Base-by-base conservation (phyloP, 2,329 filamentous ascomycete species). In the Scedosporium apiospermum region DNA sequence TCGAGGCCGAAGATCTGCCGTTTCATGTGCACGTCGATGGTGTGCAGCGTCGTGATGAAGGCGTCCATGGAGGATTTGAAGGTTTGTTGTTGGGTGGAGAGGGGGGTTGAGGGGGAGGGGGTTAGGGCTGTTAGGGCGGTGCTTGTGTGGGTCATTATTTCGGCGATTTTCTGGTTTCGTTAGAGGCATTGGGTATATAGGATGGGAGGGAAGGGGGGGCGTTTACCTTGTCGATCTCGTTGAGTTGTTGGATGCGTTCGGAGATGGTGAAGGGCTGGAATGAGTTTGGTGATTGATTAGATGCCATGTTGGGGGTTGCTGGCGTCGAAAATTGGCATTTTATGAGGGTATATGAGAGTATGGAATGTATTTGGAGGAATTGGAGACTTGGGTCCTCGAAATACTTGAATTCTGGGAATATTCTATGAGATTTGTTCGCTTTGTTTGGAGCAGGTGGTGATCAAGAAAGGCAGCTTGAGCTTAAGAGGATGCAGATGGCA, bases 191-290 rank as follows among this genome's bases (percentile, higher is more conserved):
- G 38, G 61, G 41, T 62, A 46, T 27, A 51, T 57, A 26, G 34
- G 57, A 58, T 5, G 26, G 18, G 16, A 44, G 57, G 27, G n/a
- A 41, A 38, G 9, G 38, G 55, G 26, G 9, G 23, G 23, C 3
- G 23, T 23, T 23, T 71, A 87, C 86, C 70, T 84, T 83, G 75
- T 96, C 91, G 68, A 96, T 89, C 51, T 88, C 85, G 67, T 87
- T 88, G 63, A 96, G 83, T 69, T 96, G 90, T 63, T 87, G 80
- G 66, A 96, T 91, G 66, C 89, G 90, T 72, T 96, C 89, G 49
- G 88, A 83, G 41, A 88, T 82, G 9, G 86, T 89, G 67, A 93
- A 89, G n/a, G 82, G 80, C 41, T 79, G 71, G 59, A 61, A 61
- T 53, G 80, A 77, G 34, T 70, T 3, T 66, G 58, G 18, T 10